A percentile compares a stretch with the other conserved stretches of the same genome.
Conservation (phyloP, 2,329 filamentous ascomycete genomes). For the Apiospora marii region DNA sequence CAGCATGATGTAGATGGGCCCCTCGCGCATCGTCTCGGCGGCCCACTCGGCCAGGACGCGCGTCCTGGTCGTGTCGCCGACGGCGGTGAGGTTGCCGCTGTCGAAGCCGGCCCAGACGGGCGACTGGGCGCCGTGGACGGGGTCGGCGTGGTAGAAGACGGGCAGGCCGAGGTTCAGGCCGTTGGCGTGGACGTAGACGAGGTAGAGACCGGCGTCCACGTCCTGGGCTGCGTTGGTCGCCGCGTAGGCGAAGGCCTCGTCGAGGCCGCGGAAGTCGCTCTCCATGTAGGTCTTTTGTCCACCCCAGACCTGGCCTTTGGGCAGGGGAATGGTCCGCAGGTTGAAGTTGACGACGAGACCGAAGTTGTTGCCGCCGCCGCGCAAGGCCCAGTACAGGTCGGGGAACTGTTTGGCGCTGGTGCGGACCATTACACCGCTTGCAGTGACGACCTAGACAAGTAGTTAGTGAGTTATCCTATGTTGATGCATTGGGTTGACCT, state of each 20-base stretch:
- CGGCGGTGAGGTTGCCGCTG: not conserved
- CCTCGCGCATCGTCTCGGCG: conserved; percentile 46
- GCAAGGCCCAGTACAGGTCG: conserved; percentile 20
- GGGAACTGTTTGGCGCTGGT: not conserved
- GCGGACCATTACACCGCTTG: not conserved
- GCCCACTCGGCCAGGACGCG: conserved; percentile 48
- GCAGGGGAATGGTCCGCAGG: conserved; percentile 1
- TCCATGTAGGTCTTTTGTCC: conserved; percentile 10
- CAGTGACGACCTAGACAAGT: not conserved
- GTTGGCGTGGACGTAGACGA: not conserved
- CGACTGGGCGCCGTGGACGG: not conserved
- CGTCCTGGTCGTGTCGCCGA: not conserved
- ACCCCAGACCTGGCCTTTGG: conserved; percentile 8
- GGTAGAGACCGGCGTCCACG: not conserved
- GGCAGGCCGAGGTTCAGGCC: conserved; percentile 3
- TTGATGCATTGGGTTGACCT: not conserved
- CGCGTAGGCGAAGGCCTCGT: not conserved
- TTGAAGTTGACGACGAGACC: conserved; percentile 14
- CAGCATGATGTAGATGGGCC: conserved; percentile 35
- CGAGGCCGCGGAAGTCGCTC: not conserved
- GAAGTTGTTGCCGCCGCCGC: conserved; percentile 23
- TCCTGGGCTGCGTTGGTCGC: not conserved
- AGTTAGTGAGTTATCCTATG: not conserved
- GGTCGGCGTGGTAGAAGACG: not conserved
- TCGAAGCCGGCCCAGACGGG: not conserved